Conservation (phyloP, 495 filamentous ascomycete species). For the Cairneyella variabilis region DNA sequence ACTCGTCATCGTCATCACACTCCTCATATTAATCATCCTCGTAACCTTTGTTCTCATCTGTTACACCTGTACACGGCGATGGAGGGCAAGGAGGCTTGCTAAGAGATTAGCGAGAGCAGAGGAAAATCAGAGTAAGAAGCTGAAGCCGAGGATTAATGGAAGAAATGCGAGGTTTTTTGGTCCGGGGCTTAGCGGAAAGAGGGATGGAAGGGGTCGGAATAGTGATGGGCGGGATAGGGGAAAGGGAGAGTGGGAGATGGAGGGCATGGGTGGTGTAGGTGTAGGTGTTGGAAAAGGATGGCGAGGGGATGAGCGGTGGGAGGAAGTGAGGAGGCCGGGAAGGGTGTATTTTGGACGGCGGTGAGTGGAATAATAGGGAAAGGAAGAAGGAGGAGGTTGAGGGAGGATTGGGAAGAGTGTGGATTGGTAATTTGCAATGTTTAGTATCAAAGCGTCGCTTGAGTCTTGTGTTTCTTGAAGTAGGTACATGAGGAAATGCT, state of each 20-base stretch:
- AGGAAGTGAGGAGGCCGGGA: background rate
- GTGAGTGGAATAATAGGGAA: background rate
- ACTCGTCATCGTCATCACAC: background rate
- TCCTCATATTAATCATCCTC: background rate
- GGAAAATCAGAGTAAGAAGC: background rate
- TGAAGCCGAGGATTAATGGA: background rate
- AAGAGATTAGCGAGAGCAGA: background rate
- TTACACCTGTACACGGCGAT: background rate
- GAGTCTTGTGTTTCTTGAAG: no score
- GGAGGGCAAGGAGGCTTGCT: background rate
- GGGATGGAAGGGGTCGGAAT: no score
- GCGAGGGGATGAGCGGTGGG: background rate
- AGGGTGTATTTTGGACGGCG: background rate
- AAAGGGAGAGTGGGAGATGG: background rate
- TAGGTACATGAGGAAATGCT: no score
- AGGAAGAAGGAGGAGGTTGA: background rate
- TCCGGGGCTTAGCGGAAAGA: background rate
- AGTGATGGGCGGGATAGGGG: background rate
- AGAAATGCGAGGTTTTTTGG: conserved; percentile 1
- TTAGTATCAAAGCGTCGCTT: no score
- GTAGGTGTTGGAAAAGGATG: background rate
- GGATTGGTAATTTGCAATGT: no score
- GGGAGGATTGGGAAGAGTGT: no score
- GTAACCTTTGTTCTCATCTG: background rate
- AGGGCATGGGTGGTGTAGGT: background rate